Evolutionary conservation across 1,284 basidiomycete genomes (phyloP).

Genomic region (Cryptococcus sp.): DNA sequence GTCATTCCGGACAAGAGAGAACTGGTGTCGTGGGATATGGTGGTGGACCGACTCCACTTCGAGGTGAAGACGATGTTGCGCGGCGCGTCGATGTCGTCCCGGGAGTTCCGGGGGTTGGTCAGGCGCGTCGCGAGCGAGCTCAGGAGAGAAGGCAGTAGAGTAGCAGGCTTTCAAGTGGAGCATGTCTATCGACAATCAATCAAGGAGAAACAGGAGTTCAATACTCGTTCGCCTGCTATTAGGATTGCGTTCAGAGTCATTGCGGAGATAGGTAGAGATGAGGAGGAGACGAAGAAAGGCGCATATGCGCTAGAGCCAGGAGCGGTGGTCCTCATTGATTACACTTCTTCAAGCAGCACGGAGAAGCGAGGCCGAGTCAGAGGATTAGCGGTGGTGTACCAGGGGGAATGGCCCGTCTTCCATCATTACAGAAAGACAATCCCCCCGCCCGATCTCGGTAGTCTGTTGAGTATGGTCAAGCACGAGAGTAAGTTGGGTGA

Average conservation of each 20-base stretch:
- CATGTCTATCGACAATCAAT: constrained; percentile 5
- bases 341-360: not conserved
- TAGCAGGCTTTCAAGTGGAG: constrained; percentile 12
- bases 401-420: constrained; percentile 25
- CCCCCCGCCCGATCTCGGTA: constrained; percentile 19
- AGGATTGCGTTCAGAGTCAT: constrained; percentile 10
- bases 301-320: constrained; percentile 1
- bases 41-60: constrained; percentile 4
- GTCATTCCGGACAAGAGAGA: constrained; percentile 9
- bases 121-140: constrained; percentile 8
- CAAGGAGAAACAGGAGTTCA: not conserved
- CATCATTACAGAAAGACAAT: constrained; percentile 25
- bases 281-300: constrained; percentile 1
- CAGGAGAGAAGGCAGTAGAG: constrained; percentile 5
- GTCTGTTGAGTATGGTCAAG: constrained; percentile 8
- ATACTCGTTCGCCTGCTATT: not conserved
- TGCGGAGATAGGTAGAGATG: not conserved
- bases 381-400: constrained; percentile 20
- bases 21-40: constrained; percentile 3
- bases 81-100: not conserved
- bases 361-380: constrained; percentile 9
- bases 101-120: constrained; percentile 1
- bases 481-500: not conserved
- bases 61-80: not conserved
- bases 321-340: constrained; percentile 26